Evolutionary conservation across 257 asterid species (phyloP), one percentile per base, ranked within the genome.

Genomic region (Rehmannia glutinosa): DNA sequence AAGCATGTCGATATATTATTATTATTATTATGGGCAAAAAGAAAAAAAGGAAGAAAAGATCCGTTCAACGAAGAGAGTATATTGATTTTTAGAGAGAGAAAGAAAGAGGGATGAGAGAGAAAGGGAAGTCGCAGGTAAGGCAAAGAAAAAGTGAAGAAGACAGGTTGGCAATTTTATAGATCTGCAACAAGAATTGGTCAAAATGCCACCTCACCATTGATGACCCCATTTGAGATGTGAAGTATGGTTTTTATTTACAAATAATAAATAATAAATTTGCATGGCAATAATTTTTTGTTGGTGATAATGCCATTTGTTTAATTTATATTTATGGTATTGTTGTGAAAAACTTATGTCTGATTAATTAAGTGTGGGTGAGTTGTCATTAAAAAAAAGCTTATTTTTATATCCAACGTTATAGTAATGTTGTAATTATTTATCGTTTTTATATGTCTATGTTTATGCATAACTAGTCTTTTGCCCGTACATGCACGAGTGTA

Each of bases 101-200:
- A 79, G 42, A 60, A 41, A 28, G 59, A 35, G 68, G 12, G 66
- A 15, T 60, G n/a, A 60, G 76, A 68, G 66, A 51, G 58, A 51
- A 10, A 13, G 20, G 1, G 30, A 11, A 1, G 80, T 12, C 46
- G 70, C 53, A 57, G 58, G 70, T 33, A 33, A 65, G 66, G 72
- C 74, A 66, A 47, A 64, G 46, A 19, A 47, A 67, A 36, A 73
- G 51, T 36, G 83, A 52, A 62, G 63, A 56, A 8, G 68, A 28
- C 50, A 43, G 69, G 70, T 60, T 66, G 71, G 73, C 75, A 62
- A 57, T 55, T 68, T 51, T 58, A 57, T 52, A 72, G 78, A 75
- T 72, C 62, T 59, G 43, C 50, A 68, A 50, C 47, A n/a, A 8
- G 74, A 78, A 61, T 19, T 54, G 71, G 83, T 79, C 83, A 79